Base-by-base conservation (phyloP, 805 yeast species). In the Wickerhamiella sergipiensis region DNA sequence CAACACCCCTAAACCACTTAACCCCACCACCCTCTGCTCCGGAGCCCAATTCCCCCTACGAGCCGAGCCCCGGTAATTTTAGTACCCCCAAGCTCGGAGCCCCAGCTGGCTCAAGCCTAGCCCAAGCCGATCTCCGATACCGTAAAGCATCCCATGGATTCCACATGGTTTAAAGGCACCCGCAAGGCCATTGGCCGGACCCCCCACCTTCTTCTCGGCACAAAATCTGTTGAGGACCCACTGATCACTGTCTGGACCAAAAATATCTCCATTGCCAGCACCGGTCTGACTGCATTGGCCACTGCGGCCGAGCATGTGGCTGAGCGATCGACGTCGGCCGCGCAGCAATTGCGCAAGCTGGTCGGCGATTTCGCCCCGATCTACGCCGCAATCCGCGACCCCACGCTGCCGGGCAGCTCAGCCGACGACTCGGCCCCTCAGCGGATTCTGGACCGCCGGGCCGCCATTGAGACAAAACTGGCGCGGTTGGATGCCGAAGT, bases 151-250 rank as follows among this genome's bases (percentile, higher is more conserved):
- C 36, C 13, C 13, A 36, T 36, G 40, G 40, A 36, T 36, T 36
- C 44, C n/a, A 42, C 17, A 3, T 49, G 49, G 57, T 49, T 65
- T 29, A 61, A 61, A 47, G 70, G 70, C 23, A 60, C 68, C 29
- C 62, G 62, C 49, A 66, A 66, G 54, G 69, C 69, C 29, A 57
- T 66, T 36, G 64, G 58, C 45, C 57, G 70, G 43, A 58, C 69
- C 2, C 70, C 70, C 18, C 70, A 66, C 53, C 58, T 63, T 22
- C 53, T 66, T 17, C 48, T 61, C n/a, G 70, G 70, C 33, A 52
- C 54, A 53, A 66, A 64, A 53, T 55, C 64, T 13, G 55, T 59
- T 22, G 70, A 66, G 50, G 67, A 66, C 54, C 55, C 62, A 39
- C 55, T 63, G 19, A 55, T 66, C 43, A 52, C 62, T 38, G 67